Evolutionary conservation across 441 rosid species (phyloP).

Genomic region (Rhodomyrtus psidioides): DNA sequence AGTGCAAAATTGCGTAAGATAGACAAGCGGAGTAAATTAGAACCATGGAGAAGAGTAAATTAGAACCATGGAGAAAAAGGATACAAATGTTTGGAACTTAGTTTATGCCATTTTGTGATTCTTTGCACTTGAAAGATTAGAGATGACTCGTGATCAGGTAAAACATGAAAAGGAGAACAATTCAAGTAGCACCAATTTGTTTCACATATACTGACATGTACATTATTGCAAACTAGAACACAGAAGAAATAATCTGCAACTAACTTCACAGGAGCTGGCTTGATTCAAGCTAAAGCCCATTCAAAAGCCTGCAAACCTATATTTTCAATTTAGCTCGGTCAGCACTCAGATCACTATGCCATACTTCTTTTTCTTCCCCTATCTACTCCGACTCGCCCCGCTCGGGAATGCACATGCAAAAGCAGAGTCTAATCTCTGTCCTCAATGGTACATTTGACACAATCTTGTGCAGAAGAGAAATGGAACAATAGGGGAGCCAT

Average conservation of each 20-base stretch:
- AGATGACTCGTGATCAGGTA: not conserved
- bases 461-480: not conserved
- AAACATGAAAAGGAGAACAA: not conserved
- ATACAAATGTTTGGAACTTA: not conserved
- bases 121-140: not conserved
- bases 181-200: not conserved
- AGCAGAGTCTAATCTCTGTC: not conserved
- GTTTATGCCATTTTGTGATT: not conserved
- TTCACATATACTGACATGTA: not conserved
- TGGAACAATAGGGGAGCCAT: not conserved
- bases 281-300: not conserved
- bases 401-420: not conserved
- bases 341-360: not conserved
- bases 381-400: not conserved
- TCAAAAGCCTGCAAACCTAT: not conserved
- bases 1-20: not conserved
- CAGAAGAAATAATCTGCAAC: not conserved
- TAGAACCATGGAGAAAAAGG: not conserved
- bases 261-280: not conserved
- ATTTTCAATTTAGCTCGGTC: not conserved
- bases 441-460: not conserved
- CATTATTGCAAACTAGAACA: not conserved
- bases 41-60: not conserved
- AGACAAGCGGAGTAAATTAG: not conserved
- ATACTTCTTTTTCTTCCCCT: not conserved